Evolutionary conservation across 2,329 filamentous ascomycete species (phyloP).

Genomic region (Fusarium nisikadoi): DNA sequence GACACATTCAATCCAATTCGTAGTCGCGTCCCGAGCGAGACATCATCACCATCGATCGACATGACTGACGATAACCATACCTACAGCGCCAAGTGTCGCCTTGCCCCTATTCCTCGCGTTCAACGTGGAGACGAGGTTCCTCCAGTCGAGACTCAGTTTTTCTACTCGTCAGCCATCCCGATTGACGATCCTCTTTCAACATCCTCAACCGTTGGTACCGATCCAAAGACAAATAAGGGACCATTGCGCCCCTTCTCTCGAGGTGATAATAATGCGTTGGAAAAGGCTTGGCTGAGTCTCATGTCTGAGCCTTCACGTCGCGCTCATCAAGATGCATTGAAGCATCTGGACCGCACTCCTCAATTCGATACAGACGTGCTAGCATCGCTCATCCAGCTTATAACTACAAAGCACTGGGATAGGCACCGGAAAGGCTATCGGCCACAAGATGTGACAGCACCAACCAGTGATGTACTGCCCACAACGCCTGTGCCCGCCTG

Average conservation of each 20-base stretch:
- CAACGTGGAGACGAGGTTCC: constrained; percentile 62
- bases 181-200: constrained; percentile 90
- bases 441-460: constrained; percentile 45
- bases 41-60: constrained; percentile 3
- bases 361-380: constrained; percentile 31
- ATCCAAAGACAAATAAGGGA: constrained; percentile 64
- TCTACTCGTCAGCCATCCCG: constrained; percentile 83
- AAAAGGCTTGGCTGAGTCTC: constrained; percentile 79
- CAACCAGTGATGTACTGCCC: constrained; percentile 45
- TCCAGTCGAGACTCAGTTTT: constrained; percentile 77
- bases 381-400: constrained; percentile 51
- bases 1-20: not conserved
- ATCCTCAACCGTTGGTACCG: constrained; percentile 60
- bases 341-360: constrained; percentile 5
- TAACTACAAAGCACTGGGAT: constrained; percentile 59
- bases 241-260: constrained; percentile 81
- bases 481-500: constrained; percentile 54
- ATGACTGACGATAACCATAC: constrained; percentile 59
- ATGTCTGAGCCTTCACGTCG: constrained; percentile 59
- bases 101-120: constrained; percentile 58
- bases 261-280: constrained; percentile 82
- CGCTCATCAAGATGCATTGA: constrained; percentile 56
- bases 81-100: constrained; percentile 68
- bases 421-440: constrained; percentile 56
- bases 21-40: constrained; percentile 13